A percentile compares a stretch with the other conserved stretches of the same genome.
Conservation (phyloP, 441 rosid species). For the Aleurites moluccanus region DNA sequence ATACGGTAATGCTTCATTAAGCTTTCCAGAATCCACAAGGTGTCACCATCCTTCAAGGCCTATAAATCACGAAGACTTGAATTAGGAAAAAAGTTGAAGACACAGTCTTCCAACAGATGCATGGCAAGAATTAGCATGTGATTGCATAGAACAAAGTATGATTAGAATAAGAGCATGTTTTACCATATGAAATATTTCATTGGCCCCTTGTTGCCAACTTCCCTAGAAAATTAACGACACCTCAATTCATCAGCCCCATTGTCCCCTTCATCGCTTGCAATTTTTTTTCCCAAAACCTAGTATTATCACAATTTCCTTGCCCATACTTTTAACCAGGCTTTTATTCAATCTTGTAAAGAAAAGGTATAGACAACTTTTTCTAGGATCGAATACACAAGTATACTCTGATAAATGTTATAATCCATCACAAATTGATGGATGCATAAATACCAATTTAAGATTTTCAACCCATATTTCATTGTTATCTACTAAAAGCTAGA, state of each 20-base stretch:
- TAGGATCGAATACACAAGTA: neutral
- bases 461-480: too few species aligned
- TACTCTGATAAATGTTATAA: neutral
- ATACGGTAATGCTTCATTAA: constrained; percentile 67
- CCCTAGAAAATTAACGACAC: neutral
- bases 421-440: neutral
- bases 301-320: neutral
- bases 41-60: constrained; percentile 69
- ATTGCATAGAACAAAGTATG: neutral
- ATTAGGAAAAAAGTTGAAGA: constrained; percentile 8
- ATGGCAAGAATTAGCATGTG: neutral
- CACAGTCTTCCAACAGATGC: neutral
- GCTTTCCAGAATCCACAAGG: constrained; percentile 78
- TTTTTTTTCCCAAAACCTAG: neutral
- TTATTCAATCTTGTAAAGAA: neutral
- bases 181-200: neutral
- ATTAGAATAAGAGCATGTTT: neutral
- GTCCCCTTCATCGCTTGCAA: neutral
- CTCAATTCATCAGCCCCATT: neutral
- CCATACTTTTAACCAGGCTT: neutral
- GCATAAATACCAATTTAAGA: neutral
- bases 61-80: constrained; percentile 32
- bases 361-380: neutral
- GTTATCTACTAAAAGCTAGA: neutral
- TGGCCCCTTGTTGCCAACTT: neutral